These are phyloP conservation scores for Umbilicaria muhlenbergii DNA, from an alignment of 495 filamentous ascomycete genomes.

Conservation along the genomic window DNA sequence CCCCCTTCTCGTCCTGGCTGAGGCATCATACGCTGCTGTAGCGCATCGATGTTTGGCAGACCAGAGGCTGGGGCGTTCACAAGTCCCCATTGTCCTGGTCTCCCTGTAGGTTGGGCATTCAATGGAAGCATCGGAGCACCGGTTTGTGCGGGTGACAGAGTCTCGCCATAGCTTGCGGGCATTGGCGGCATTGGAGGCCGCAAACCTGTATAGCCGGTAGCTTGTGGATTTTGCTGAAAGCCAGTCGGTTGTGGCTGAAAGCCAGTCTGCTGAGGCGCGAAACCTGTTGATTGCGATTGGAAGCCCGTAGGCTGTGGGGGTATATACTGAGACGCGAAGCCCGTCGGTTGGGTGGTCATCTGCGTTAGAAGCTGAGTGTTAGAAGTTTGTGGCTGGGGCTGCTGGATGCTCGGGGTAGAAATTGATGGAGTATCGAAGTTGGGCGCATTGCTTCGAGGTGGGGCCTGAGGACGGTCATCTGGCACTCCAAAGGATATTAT, in stretches of 20 bases:
- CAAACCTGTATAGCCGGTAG: conserved; percentile 53
- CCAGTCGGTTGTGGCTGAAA: conserved; percentile 31
- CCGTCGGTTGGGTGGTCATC: conserved; percentile 60
- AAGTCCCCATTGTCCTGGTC: conserved; percentile 94
- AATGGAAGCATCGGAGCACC: conserved; percentile 41
- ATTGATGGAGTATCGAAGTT: conserved; percentile 53
- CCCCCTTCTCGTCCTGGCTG: conserved; percentile 85
- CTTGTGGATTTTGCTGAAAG: conserved; percentile 37
- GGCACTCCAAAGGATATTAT: conserved; percentile 92
- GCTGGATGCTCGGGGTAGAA: conserved; percentile 59
- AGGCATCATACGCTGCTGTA: conserved; percentile 97
- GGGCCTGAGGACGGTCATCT: conserved; percentile 47
- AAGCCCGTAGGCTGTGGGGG: conserved; percentile 32
- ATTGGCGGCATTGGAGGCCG: conserved; percentile 90
- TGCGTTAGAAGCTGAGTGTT: conserved; percentile 66
- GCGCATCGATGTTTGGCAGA: conserved; percentile 80
- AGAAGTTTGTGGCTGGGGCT: conserved; percentile 64
- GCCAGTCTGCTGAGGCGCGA: conserved; percentile 28
- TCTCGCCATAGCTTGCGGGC: conserved; percentile 63
- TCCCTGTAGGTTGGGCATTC: conserved; percentile 86
- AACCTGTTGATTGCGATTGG: conserved; percentile 42
- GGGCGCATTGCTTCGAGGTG: conserved; percentile 51
- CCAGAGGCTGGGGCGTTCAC: conserved; percentile 87
- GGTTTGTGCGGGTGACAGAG: conserved; percentile 48
- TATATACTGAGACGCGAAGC: conserved; percentile 43